Evolutionary conservation across 345 rosid species (phyloP).

Genomic region (Hirschfeldia incana): DNA sequence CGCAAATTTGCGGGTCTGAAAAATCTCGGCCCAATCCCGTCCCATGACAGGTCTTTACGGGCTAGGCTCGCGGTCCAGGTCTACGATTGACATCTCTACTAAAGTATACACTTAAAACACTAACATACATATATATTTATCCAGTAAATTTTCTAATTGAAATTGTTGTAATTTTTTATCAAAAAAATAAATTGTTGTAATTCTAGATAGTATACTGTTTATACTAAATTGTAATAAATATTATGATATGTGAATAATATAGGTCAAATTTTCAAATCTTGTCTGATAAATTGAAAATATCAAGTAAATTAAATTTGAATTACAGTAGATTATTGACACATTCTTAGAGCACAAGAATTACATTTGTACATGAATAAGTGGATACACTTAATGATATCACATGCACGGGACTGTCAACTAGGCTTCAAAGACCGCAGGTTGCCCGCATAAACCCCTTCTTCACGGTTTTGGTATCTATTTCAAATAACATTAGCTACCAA

Average conservation of each 20-base stretch:
- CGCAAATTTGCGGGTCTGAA: no score
- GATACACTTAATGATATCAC: slow-evolving; percentile 2
- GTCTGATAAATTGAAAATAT: neutral
- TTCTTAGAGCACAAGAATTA: slow-evolving; percentile 8
- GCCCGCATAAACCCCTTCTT: slow-evolving; percentile 6
- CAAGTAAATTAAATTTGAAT: neutral
- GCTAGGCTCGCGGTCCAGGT: no score
- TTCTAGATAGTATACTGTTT: no score
- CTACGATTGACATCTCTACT: no score
- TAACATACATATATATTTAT: no score
- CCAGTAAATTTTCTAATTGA: no score
- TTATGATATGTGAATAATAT: neutral
- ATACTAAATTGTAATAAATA: neutral
- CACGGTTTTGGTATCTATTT: slow-evolving; percentile 15
- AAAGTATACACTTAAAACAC: no score
- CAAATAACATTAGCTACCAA: neutral
- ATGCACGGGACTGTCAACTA: slow-evolving; percentile 6
- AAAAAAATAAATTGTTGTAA: no score
- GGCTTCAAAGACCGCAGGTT: slow-evolving; percentile 1
- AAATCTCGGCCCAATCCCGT: no score
- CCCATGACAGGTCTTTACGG: no score
- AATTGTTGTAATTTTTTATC: no score
- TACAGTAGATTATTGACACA: neutral
- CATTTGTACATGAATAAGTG: slow-evolving; percentile 16
- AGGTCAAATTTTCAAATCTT: neutral